These are phyloP conservation scores for Haematococcus sp. DNA, from an alignment of 139 green algal genomes.

Conservation along the genomic window DNA sequence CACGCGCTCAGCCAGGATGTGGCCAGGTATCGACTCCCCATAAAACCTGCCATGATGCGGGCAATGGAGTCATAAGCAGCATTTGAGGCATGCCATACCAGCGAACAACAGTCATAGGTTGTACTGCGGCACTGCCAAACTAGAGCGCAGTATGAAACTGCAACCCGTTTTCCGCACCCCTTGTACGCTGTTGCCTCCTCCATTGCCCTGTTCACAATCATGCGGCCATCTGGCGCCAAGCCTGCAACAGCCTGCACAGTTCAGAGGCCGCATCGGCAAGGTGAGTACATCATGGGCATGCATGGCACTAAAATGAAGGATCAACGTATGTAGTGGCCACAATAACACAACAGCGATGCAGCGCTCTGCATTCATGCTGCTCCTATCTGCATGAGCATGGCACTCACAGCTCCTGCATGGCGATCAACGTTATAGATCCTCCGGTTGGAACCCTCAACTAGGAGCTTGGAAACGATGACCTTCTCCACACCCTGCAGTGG, in stretches of 20 bases:
- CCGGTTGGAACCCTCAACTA: constrained; percentile 86
- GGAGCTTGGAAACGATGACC: constrained; percentile 93
- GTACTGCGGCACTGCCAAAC: not conserved
- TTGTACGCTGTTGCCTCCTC: constrained; percentile 80
- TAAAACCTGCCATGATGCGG: constrained; percentile 81
- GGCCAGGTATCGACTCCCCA: constrained; percentile 87
- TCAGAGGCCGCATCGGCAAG: not conserved
- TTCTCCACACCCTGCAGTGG: constrained; percentile 86
- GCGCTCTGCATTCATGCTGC: too few species aligned
- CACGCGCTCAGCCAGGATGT: constrained; percentile 89
- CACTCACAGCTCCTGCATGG: constrained; percentile 83
- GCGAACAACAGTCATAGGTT: too few species aligned
- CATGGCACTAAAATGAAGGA: not conserved
- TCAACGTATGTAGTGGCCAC: not conserved
- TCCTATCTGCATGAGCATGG: not conserved
- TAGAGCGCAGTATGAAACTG: not conserved
- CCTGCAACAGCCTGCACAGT: constrained; percentile 58
- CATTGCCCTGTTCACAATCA: constrained; percentile 81
- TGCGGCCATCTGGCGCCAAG: constrained; percentile 77
- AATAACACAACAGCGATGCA: too few species aligned
- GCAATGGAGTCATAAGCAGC: not conserved
- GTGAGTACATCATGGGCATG: not conserved
- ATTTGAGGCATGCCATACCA: not conserved
- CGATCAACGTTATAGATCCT: constrained; percentile 82
- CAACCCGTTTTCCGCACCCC: constrained; percentile 12